Base-by-base conservation (phyloP, 139 green algal genomes). In the Pycnococcus provasolii region DNA sequence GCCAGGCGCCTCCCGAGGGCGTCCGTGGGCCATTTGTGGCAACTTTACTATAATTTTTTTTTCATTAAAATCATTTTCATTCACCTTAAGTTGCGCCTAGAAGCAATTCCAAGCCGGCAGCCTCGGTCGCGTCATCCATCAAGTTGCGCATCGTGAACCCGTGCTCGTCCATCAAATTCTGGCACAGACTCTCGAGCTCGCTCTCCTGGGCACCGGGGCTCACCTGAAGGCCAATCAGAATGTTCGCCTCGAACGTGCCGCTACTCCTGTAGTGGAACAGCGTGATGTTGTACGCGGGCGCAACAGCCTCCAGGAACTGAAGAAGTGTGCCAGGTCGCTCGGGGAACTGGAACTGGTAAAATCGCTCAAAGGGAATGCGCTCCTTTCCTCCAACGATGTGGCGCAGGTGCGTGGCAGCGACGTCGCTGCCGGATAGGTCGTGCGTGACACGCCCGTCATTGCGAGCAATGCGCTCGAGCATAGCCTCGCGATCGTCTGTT, bases 191-290 rank as follows among this genome's bases (percentile, higher is more conserved):
- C 57, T 26, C 26, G 26, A 26, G 26, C 26, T 26, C 26, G 26
- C 26, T 26, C 26, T 26, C 26, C 26, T 26, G 26, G 26, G 26
- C 26, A 26, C 26, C 26, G 26, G 26, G 26, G 26, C 26, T 26
- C 9, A 94, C 79, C 75, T 91, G 82, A 2, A 92, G 45, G 4
- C 88, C 89, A 67, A 96, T 53, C 73, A 96, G 79, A 50, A 95
- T 79, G 0, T 44, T 42, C 42, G n/a, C 60, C 6, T 46, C 53
- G 4, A 3, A 43, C 62, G 1, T 58, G 68, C 80, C 80, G 2
- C 83, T 86, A 52, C 79, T 79, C 48, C 92, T 80, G 83, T 98
- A 99, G 83, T 97, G 91, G 81, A 98, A 97, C 11, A 97, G 80
- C 4, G 92, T 94, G 53, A 99, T 81, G 63, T 95, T 91, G 83